Percentiles rank a stretch among this genome's conserved stretches.
phyloP scores from a whole-genome alignment of 2,329 filamentous ascomycete genomes.

The Pestalotiopsis sp. region DNA sequence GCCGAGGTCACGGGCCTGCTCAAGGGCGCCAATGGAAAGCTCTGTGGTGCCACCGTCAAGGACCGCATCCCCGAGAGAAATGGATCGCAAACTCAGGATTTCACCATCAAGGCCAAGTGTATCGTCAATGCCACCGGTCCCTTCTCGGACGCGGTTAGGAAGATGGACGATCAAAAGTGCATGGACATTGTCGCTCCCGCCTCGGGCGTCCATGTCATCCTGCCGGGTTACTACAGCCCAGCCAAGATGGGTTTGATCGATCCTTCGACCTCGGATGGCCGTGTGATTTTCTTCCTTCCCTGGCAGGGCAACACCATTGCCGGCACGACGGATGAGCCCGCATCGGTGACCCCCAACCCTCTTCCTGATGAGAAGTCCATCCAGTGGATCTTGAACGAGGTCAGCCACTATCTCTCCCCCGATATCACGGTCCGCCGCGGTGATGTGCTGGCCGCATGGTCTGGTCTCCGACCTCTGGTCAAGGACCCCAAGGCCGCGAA shows the following conservation, averaged over 20 bases:
- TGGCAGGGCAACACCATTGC: slow-evolving; percentile 95
- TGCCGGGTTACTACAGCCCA: slow-evolving; percentile 85
- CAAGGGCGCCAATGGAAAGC: slow-evolving; percentile 72
- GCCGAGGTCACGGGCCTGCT: slow-evolving; percentile 76
- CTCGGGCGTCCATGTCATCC: slow-evolving; percentile 83
- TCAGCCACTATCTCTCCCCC: slow-evolving; percentile 78
- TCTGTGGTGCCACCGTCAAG: slow-evolving; percentile 74
- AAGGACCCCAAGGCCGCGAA: slow-evolving; percentile 85
- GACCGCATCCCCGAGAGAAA: slow-evolving; percentile 70
- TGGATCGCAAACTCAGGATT: slow-evolving; percentile 62
- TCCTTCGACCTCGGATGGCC: slow-evolving; percentile 81
- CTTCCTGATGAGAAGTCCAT: slow-evolving; percentile 83
- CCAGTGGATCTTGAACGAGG: slow-evolving; percentile 84
- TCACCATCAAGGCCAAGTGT: slow-evolving; percentile 76
- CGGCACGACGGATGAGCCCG: slow-evolving; percentile 82
- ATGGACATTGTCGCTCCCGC: slow-evolving; percentile 83
- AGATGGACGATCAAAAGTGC: slow-evolving; percentile 75
- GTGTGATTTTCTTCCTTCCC: slow-evolving; percentile 90
- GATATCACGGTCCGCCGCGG: slow-evolving; percentile 84
- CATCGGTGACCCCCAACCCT: slow-evolving; percentile 72
- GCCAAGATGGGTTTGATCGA: slow-evolving; percentile 87
- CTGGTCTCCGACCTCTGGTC: slow-evolving; percentile 83
- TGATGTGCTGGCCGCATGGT: slow-evolving; percentile 90
- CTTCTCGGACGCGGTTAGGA: slow-evolving; percentile 83
- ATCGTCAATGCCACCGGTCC: slow-evolving; percentile 89